phyloP scores from a whole-genome alignment of 164 flowering plant species.

The Brasenia schreberi region DNA sequence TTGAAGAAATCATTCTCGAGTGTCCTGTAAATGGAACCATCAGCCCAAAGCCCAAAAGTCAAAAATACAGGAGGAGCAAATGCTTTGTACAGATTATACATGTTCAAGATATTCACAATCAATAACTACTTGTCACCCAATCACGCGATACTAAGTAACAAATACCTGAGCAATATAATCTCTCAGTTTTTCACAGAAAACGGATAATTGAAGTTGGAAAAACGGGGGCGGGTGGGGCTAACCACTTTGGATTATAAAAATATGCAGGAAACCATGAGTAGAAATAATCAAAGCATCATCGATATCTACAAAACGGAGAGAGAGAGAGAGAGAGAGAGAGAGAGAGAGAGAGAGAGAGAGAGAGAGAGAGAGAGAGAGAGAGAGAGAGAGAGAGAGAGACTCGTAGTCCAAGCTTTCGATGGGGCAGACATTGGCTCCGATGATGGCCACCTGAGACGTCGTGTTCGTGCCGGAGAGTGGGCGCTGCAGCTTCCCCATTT shows the following conservation, averaged over 20 bases:
- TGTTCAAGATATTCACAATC: too few relatives aligned
- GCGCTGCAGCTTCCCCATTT: too few relatives aligned
- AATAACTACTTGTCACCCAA: too few relatives aligned
- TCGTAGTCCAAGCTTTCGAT: constrained; percentile 90
- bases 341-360: neutral
- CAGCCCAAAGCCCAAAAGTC: neutral
- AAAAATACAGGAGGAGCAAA: neutral
- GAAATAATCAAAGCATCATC: too few relatives aligned
- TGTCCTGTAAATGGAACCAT: constrained; percentile 24
- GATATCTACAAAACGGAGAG: neutral
- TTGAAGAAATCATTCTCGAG: constrained; percentile 72
- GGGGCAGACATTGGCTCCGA: constrained; percentile 63
- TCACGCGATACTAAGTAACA: too few relatives aligned
- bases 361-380: neutral
- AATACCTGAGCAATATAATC: too few relatives aligned
- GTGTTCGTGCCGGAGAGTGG: constrained; percentile 13
- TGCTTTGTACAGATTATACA: neutral
- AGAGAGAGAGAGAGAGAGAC: constrained; percentile 22
- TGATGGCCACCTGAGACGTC: constrained; percentile 74
- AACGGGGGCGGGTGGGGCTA: too few relatives aligned
- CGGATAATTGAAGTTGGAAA: too few relatives aligned
- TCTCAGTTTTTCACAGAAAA: too few relatives aligned
- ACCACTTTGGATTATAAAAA: too few relatives aligned
- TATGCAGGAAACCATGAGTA: too few relatives aligned
- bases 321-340: neutral